Percentiles rank a stretch among this genome's conserved stretches.
These are phyloP conservation scores for Neoarthrinium moseri DNA, from an alignment of 2,329 filamentous ascomycete species.

Conservation along the genomic window DNA sequence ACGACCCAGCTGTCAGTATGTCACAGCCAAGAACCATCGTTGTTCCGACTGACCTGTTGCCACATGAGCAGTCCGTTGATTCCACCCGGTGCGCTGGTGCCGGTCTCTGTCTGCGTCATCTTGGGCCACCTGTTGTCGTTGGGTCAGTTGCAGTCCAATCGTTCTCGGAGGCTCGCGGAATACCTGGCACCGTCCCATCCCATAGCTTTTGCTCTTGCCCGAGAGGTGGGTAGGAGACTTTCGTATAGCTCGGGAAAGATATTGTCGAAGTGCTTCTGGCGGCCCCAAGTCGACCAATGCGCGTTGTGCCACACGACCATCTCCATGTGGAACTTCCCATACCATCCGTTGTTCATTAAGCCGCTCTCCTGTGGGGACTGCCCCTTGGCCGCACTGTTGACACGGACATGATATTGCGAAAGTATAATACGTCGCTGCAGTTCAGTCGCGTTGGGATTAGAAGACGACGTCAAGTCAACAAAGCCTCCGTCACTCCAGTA, in stretches of 20 bases:
- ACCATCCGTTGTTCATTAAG: constrained; percentile 46
- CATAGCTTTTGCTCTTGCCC: constrained; percentile 27
- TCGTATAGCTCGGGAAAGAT: constrained; percentile 36
- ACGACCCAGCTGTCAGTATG: not conserved
- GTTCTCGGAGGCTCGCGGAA: not conserved
- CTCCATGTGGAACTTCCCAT: constrained; percentile 42
- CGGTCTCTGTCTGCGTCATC: constrained; percentile 45
- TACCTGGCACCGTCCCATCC: constrained; percentile 32
- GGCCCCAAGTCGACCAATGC: constrained; percentile 39
- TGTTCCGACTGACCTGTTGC: constrained; percentile 33
- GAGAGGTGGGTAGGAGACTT: constrained; percentile 27
- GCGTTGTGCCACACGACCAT: constrained; percentile 42
- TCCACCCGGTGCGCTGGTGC: constrained; percentile 44
- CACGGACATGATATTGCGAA: constrained; percentile 41
- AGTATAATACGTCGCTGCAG: constrained; percentile 41
- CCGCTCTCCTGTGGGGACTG: constrained; percentile 42
- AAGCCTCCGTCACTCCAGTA: constrained; percentile 41
- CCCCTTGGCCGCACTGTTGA: constrained; percentile 37
- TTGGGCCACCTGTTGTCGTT: constrained; percentile 37
- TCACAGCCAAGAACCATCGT: no score
- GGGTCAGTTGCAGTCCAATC: not conserved
- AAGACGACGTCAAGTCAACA: constrained; percentile 36
- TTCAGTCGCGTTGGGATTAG: constrained; percentile 35
- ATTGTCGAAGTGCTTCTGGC: constrained; percentile 32
- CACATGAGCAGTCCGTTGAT: constrained; percentile 51